Evolutionary conservation across 768 basidiomycete species (phyloP).

Genomic region (Cyathus striatus): DNA sequence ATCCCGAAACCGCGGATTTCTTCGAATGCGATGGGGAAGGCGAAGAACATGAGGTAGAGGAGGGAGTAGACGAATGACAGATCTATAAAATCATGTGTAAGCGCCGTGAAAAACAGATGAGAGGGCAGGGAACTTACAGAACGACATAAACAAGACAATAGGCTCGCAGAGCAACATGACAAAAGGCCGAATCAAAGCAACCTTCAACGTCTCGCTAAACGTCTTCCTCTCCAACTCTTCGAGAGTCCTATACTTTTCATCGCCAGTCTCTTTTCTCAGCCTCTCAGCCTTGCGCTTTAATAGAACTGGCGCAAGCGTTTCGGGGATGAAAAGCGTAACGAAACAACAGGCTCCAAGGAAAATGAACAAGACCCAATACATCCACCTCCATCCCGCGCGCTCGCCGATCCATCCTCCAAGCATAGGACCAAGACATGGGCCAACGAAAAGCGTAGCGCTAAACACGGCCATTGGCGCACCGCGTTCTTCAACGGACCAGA

Average conservation of each 20-base stretch:
- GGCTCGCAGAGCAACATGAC: slow-evolving; percentile 39
- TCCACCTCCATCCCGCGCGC: slow-evolving; percentile 38
- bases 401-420: slow-evolving; percentile 43
- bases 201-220: slow-evolving; percentile 24
- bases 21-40: slow-evolving; percentile 36
- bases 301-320: slow-evolving; percentile 44
- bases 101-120: no score
- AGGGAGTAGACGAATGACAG: slow-evolving; percentile 3
- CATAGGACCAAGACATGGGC: slow-evolving; percentile 44
- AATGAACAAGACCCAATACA: slow-evolving; percentile 45
- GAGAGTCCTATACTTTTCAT: slow-evolving; percentile 25
- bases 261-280: slow-evolving; percentile 34
- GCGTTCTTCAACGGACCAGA: slow-evolving; percentile 34
- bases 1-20: slow-evolving; percentile 32
- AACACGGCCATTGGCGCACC: slow-evolving; percentile 47
- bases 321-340: slow-evolving; percentile 39
- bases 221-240: slow-evolving; percentile 32
- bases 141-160: slow-evolving; percentile 36
- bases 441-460: slow-evolving; percentile 42
- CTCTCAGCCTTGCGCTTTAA: slow-evolving; percentile 34
- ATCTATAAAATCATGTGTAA: slow-evolving; percentile 33
- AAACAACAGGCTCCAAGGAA: slow-evolving; percentile 29
- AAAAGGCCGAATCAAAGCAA: slow-evolving; percentile 32
- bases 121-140: slow-evolving; percentile 35
- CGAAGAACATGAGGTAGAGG: slow-evolving; percentile 32